These are phyloP conservation scores for Candida jianshihensis DNA, from an alignment of 805 yeast genomes.

Conservation along the genomic window DNA sequence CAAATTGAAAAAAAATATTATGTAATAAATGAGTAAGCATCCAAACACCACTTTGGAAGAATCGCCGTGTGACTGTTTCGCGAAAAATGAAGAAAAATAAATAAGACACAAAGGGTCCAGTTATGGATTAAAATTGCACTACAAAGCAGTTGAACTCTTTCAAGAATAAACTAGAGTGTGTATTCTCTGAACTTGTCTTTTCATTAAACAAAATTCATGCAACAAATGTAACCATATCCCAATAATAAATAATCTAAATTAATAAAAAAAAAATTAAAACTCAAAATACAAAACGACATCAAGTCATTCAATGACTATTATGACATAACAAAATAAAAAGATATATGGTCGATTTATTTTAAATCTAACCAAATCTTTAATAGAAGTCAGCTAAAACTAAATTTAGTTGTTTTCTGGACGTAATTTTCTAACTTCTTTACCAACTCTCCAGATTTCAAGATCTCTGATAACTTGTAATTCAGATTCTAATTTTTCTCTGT, in stretches of 20 bases:
- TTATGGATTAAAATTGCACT: too few relatives aligned
- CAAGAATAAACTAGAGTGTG: not conserved
- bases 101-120: too few relatives aligned
- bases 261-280: conserved; percentile 10
- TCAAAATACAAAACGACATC: conserved; percentile 6
- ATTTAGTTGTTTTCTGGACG: conserved; percentile 96
- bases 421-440: conserved; percentile 98
- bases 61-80: not conserved
- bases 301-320: conserved; percentile 25
- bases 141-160: too few relatives aligned
- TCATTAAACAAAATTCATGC: conserved; percentile 36
- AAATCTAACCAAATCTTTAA: conserved; percentile 2
- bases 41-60: not conserved
- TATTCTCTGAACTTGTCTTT: conserved; percentile 29
- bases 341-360: too few relatives aligned
- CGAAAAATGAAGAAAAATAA: not conserved
- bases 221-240: conserved; percentile 12
- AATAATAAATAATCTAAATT: conserved; percentile 10
- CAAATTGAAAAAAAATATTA: not conserved
- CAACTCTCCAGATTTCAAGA: conserved; percentile 99
- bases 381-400: not conserved
- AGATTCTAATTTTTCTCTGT: conserved; percentile 91
- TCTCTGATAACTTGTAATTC: conserved; percentile 91
- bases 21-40: not conserved
- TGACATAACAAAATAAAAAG: conserved; percentile 11